Base-by-base conservation (phyloP, 2,329 filamentous ascomycete species). In the Chalaropsis ovoidea region DNA sequence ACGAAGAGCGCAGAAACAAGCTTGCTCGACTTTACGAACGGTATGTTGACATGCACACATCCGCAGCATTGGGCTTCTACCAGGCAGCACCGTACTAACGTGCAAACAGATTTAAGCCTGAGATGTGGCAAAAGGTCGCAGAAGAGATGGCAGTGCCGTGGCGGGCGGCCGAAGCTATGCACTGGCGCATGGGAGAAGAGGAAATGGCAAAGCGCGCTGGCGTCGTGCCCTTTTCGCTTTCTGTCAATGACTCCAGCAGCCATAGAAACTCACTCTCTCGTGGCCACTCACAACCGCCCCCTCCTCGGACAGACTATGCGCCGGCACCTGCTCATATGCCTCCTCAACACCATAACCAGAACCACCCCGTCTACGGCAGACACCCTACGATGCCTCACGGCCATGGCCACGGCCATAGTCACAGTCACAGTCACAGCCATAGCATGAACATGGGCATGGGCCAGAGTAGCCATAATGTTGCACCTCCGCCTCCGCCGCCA, bases 1-100 rank as follows among this genome's bases (percentile, higher is more conserved):
- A 96, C 72, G 94, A 97, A 73, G 93, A 97, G 75, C 88, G 90
- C 74, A 97, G 96, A 78, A 95, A 96, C 77, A 96, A 95, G 78
- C 85, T 97, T 62, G 93, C 93, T 45, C 83, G 92, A 71, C 82
- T 97, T 54, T 97, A 97, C 75, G 92, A 96, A 78, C 89, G 94
- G 93, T 96, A 82, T 71, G 82, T 77, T 66, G 10, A 56, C 49
- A 64, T 2, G 2, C 15, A 39, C 43, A 3, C 15, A 45, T 27
- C n/a, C 15, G 17, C 7, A 15, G 5, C 31, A 27, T 49, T 22
- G 0, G 31, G 19, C 19, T 41, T 10, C 42, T 35, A 22, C n/a
- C 8, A 1, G n/a, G n/a, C 31, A 6, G n/a, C 31, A 6, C 15
- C 19, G 11, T 24, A 41, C 27, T 52, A 42, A 49, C 63, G 49